A percentile compares a stretch with the other conserved stretches of the same genome.
Conservation (phyloP, 305 asterid species). For the Nicotiana rustica region DNA sequence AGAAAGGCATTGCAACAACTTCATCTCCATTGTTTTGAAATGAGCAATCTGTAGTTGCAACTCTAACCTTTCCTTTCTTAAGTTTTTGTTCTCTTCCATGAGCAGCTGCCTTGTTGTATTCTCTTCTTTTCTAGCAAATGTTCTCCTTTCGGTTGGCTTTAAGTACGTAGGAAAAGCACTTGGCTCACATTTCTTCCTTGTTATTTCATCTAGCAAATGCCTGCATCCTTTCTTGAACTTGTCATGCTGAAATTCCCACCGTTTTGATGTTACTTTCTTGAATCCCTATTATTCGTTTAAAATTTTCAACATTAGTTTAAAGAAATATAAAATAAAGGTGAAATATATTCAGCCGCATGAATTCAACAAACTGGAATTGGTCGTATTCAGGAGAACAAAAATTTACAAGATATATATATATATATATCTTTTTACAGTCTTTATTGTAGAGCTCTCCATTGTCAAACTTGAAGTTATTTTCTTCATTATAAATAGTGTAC, state of each 20-base stretch:
- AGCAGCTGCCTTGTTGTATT: slow-evolving; percentile 34
- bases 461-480: neutral
- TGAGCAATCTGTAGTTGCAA: slow-evolving; percentile 63
- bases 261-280: slow-evolving; percentile 63
- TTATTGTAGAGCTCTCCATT: no score
- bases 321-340: neutral
- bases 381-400: neutral
- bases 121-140: neutral
- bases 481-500: neutral
- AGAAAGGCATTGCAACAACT: slow-evolving; percentile 54
- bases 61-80: slow-evolving; percentile 53
- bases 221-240: slow-evolving; percentile 61
- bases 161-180: slow-evolving; percentile 64
- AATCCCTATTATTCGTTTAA: slow-evolving; percentile 50
- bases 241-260: slow-evolving; percentile 77
- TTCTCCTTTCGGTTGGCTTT: slow-evolving; percentile 43
- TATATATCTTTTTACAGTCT: neutral
- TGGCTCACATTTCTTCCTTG: slow-evolving; percentile 62
- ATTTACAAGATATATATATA: neutral
- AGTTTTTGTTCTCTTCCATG: slow-evolving; percentile 60
- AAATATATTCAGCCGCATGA: neutral
- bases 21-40: slow-evolving; percentile 54
- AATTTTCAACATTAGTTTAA: neutral
- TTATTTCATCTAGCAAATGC: slow-evolving; percentile 57
- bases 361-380: neutral